phyloP scores from a whole-genome alignment of 352 stramenopile species.

The Peronospora tabacina region DNA sequence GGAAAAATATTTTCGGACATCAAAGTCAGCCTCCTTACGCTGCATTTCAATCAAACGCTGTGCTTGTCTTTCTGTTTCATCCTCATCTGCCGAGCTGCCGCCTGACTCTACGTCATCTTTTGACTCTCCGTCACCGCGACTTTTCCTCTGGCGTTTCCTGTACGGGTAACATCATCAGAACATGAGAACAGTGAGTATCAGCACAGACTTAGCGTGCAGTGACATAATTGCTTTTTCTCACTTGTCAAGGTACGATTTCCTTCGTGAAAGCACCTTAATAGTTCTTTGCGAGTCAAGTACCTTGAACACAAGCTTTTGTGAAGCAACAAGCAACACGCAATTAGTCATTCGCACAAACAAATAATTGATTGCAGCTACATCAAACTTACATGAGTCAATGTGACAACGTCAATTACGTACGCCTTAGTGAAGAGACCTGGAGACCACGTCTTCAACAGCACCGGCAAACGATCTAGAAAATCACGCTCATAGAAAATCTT shows the following conservation, averaged over 20 bases:
- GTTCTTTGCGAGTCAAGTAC: constrained; percentile 75
- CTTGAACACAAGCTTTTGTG: constrained; percentile 72
- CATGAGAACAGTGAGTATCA: constrained; percentile 7
- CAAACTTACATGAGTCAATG: constrained; percentile 68
- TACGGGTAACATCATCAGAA: constrained; percentile 1
- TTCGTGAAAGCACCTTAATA: constrained; percentile 75
- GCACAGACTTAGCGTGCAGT: not conserved
- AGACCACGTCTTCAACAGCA: constrained; percentile 75
- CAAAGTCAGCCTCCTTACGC: constrained; percentile 81
- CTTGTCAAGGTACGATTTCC: constrained; percentile 58
- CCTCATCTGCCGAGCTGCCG: constrained; percentile 63
- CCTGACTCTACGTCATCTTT: constrained; percentile 35
- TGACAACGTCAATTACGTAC: constrained; percentile 77
- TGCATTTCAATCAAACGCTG: constrained; percentile 78
- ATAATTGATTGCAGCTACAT: not conserved
- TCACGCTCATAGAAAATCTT: constrained; percentile 87
- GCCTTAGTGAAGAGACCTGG: constrained; percentile 52
- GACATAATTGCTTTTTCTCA: constrained; percentile 10
- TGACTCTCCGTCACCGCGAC: constrained; percentile 16
- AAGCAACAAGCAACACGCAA: constrained; percentile 1
- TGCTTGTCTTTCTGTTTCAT: constrained; percentile 58
- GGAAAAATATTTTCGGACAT: constrained; percentile 75
- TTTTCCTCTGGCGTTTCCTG: constrained; percentile 49
- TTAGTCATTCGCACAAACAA: constrained; percentile 3
- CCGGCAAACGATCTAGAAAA: constrained; percentile 74